Evolutionary conservation across 2,329 filamentous ascomycete genomes (phyloP).

Genomic region (Tolypocladium paradoxum): DNA sequence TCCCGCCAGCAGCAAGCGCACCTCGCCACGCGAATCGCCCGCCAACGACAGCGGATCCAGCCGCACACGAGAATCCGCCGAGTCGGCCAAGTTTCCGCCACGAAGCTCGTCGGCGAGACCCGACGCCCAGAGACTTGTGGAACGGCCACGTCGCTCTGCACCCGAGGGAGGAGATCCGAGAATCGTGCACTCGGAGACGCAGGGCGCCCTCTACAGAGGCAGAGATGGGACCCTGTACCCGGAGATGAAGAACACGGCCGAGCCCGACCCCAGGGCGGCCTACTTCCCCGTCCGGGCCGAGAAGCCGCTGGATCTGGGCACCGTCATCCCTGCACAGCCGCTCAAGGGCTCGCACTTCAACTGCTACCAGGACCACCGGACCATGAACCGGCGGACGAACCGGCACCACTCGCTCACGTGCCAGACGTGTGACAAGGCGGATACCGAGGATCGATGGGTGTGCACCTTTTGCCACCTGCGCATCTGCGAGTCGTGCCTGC

Average conservation of each 20-base stretch:
- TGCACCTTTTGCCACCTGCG: slow-evolving; percentile 41
- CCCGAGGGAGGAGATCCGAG: slow-evolving; percentile 19
- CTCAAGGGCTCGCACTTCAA: slow-evolving; percentile 32
- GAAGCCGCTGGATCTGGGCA: slow-evolving; percentile 17
- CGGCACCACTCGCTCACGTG: slow-evolving; percentile 40
- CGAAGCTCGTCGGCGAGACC: slow-evolving; percentile 20
- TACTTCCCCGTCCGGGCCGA: slow-evolving; percentile 26
- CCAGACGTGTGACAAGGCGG: slow-evolving; percentile 37
- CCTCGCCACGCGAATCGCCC: slow-evolving; percentile 3
- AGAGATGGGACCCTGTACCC: slow-evolving; percentile 29
- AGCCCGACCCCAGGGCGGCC: slow-evolving; percentile 23
- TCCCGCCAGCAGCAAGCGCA: background rate
- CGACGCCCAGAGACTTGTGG: slow-evolving; percentile 7
- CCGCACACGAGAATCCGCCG: slow-evolving; percentile 9
- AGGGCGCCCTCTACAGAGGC: slow-evolving; percentile 23
- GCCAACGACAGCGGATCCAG: slow-evolving; percentile 10
- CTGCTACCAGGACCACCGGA: slow-evolving; percentile 37
- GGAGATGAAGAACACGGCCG: slow-evolving; percentile 24
- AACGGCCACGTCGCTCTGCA: slow-evolving; percentile 12
- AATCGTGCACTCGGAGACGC: slow-evolving; percentile 21
- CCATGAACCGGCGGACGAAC: slow-evolving; percentile 39
- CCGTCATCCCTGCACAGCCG: slow-evolving; percentile 29
- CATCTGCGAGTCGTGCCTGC: slow-evolving; percentile 38
- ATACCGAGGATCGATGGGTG: slow-evolving; percentile 32
- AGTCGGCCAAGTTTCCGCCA: slow-evolving; percentile 16